Conservation (phyloP, 2,329 filamentous ascomycete genomes). For the Hypoxylon sp. region DNA sequence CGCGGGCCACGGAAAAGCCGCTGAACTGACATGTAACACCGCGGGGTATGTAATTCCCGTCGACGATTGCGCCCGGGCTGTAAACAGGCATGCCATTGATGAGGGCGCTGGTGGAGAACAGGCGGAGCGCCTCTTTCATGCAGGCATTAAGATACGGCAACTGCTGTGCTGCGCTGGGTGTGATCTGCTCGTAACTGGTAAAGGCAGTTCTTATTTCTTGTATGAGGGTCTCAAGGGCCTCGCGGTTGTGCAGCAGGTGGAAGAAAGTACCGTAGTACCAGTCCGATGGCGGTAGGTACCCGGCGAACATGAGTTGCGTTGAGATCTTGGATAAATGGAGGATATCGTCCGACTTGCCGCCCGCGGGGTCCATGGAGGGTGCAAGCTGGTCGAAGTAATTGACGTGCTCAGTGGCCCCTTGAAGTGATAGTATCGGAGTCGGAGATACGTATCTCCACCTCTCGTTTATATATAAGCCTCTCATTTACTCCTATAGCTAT, state of each 20-base stretch:
- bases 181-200: constrained; percentile 37
- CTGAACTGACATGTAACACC: constrained; percentile 3
- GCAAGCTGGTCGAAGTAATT: constrained; percentile 47
- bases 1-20: not conserved
- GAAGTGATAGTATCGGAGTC: not conserved
- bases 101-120: constrained; percentile 50
- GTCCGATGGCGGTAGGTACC: constrained; percentile 39
- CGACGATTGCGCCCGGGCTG: constrained; percentile 39
- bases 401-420: constrained; percentile 39
- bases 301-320: constrained; percentile 42
- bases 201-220: constrained; percentile 35
- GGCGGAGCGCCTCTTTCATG: constrained; percentile 52
- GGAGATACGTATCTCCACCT: too few relatives aligned
- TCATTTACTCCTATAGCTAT: too few relatives aligned
- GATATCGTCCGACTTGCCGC: constrained; percentile 36
- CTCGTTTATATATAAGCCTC: too few relatives aligned
- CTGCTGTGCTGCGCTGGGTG: constrained; percentile 30
- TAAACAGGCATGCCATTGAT: constrained; percentile 31
- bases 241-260: constrained; percentile 32
- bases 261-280: constrained; percentile 30
- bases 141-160: constrained; percentile 50
- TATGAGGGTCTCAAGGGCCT: constrained; percentile 20
- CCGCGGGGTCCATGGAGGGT: constrained; percentile 17
- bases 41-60: constrained; percentile 25
- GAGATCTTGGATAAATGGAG: constrained; percentile 40